Conservation (phyloP, 352 stramenopile genomes). For the Pythium folliculosum region DNA sequence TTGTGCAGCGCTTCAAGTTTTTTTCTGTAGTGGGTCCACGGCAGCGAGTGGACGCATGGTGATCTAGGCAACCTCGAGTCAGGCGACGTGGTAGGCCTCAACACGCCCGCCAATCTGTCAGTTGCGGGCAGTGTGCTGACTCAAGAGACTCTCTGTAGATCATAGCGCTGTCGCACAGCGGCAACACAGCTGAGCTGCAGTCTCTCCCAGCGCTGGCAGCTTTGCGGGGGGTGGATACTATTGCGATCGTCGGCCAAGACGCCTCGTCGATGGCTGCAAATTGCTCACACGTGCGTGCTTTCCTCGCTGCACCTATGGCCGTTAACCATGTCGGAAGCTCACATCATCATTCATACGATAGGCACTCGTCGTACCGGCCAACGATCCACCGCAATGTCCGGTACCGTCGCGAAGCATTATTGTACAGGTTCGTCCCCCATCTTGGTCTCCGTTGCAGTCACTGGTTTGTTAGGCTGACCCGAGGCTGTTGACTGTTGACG, state of each 20-base stretch:
- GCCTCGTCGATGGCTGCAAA: conserved; percentile 33
- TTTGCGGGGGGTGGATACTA: conserved; percentile 36
- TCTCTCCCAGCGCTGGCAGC: conserved; percentile 51
- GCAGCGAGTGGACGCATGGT: conserved; percentile 77
- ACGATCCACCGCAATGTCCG: conserved; percentile 50
- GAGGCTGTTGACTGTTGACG: neutral
- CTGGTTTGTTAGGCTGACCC: neutral
- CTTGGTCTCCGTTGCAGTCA: neutral
- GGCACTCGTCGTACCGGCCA: conserved; percentile 45
- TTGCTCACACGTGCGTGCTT: conserved; percentile 15
- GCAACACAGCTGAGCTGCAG: conserved; percentile 61
- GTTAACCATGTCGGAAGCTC: neutral
- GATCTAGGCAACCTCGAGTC: conserved; percentile 68
- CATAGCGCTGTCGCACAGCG: conserved; percentile 76
- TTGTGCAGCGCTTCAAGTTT: neutral
- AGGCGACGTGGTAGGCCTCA: conserved; percentile 53
- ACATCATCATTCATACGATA: conserved; percentile 15
- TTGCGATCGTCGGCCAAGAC: conserved; percentile 54
- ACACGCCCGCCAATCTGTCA: neutral
- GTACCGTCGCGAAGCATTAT: conserved; percentile 81
- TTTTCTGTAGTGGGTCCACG: conserved; percentile 61
- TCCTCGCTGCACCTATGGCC: neutral
- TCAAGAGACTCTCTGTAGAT: conserved; percentile 29
- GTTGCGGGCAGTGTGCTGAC: neutral
- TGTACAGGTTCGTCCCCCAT: conserved; percentile 46